Evolutionary conservation across 2,329 filamentous ascomycete genomes (phyloP), one percentile per base, ranked within the genome.

Genomic region (Trichoderma koningii): DNA sequence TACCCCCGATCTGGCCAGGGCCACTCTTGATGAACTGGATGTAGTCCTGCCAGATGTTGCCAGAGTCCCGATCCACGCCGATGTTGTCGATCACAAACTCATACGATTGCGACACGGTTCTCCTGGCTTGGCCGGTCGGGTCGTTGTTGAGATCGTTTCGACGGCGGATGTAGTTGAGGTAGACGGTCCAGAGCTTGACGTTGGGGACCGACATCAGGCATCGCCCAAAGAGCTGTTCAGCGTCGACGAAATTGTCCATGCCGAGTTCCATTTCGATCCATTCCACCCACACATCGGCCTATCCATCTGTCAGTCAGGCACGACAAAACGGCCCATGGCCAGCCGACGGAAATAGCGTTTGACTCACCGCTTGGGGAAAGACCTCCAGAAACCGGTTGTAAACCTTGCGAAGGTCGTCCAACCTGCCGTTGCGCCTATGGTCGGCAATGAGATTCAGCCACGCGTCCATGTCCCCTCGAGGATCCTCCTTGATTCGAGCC

Each of bases 131-230:
- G 21, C 92, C 92, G 44, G 85, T 86, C 1, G 89, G 82, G 74
- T 98, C 95, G 72, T 90, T 92, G 62, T 74, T 80, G 66, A 98
- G 81, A 69, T 96, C 94, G 76, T 97, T 95, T 69, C 92, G 87
- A 55, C 95, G 90, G 61, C 95, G 92, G 68, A 98, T 91, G 75
- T 98, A 97, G 77, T 97, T 93, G 67, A 99, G 87, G 75, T 99
- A 99, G 38, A 93, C 86, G 7, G 90, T 92, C 92, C 93, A 99
- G 21, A 99, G 85, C 67, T 90, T 86, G 45, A 98, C 89, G 74
- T 94, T 91, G 12, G 91, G 89, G 21, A 95, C 89, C 9, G 85
- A 85, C 70, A 92, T 83, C 45, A 99, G 85, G 38, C 90, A 93
- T 70, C 87, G 86, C 68, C 87, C 87, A 76, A 99, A 97, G 23